phyloP scores from a whole-genome alignment of 176 grass and related monocot species.

The Hordeum vulgare region DNA sequence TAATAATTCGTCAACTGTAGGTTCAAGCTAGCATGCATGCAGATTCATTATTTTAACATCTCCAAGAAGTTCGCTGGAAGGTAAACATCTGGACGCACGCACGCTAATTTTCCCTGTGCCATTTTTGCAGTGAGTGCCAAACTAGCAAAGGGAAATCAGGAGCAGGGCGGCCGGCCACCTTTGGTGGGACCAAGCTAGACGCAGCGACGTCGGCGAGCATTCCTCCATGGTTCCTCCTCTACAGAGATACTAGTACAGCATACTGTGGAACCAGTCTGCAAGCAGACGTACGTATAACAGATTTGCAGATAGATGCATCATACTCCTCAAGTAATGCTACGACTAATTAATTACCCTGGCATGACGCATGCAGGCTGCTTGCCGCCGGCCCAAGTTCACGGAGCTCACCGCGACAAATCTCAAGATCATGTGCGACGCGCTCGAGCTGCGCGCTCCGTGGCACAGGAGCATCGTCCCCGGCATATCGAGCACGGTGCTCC shows the following conservation, averaged over 20 bases:
- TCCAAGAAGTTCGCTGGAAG: too few species aligned
- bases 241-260: background rate
- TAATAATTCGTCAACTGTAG: too few species aligned
- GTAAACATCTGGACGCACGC: background rate
- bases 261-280: background rate
- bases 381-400: slow-evolving; percentile 39
- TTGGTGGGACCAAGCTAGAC: background rate
- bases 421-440: slow-evolving; percentile 42
- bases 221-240: background rate
- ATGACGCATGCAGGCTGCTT: background rate
- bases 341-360: background rate
- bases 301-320: background rate
- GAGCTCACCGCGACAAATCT: slow-evolving; percentile 69
- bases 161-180: background rate
- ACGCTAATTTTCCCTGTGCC: background rate
- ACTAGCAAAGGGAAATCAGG: background rate
- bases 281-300: background rate
- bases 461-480: slow-evolving; percentile 35
- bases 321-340: background rate
- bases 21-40: too few species aligned
- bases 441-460: slow-evolving; percentile 37
- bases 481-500: slow-evolving; percentile 55
- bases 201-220: background rate
- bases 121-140: background rate
- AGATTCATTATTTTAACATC: too few species aligned